Evolutionary conservation across 805 yeast genomes (phyloP).

Genomic region (Saturnispora galanensis): DNA sequence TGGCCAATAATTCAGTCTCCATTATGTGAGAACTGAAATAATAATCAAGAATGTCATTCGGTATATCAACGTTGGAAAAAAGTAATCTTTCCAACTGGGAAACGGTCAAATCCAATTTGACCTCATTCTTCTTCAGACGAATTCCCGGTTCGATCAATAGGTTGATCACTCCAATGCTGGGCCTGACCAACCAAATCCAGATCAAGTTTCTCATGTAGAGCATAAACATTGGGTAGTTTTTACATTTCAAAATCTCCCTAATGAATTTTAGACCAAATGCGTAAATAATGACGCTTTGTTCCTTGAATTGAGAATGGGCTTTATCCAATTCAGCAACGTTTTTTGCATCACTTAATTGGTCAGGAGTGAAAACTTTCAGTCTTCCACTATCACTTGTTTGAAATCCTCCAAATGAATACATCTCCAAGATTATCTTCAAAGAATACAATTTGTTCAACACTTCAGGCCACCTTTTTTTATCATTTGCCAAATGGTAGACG

Average conservation of each 20-base stretch:
- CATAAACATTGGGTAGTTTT: neutral
- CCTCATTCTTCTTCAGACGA: neutral
- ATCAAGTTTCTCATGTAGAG: constrained; percentile 1
- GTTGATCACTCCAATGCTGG: neutral
- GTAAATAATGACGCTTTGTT: neutral
- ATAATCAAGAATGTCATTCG: neutral
- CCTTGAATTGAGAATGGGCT: neutral
- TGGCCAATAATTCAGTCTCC: neutral
- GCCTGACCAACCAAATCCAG: neutral
- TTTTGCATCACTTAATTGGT: neutral
- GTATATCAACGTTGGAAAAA: neutral
- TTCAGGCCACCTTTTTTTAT: constrained; percentile 2
- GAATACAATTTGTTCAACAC: neutral
- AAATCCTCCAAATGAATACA: constrained; percentile 1
- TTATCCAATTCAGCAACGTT: neutral
- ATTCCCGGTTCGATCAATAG: constrained; percentile 2
- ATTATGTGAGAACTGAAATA: constrained; percentile 4
- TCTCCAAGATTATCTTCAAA: neutral
- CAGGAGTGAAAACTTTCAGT: neutral
- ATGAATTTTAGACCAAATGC: neutral
- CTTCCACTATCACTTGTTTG: constrained; percentile 1
- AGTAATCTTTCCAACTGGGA: neutral
- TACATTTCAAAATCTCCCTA: neutral
- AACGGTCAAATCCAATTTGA: neutral
- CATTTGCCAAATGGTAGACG: neutral